A percentile compares a stretch with the other conserved stretches of the same genome.
phyloP scores from a whole-genome alignment of 306 rosid genomes.

The Hippophae gyantsensis region DNA sequence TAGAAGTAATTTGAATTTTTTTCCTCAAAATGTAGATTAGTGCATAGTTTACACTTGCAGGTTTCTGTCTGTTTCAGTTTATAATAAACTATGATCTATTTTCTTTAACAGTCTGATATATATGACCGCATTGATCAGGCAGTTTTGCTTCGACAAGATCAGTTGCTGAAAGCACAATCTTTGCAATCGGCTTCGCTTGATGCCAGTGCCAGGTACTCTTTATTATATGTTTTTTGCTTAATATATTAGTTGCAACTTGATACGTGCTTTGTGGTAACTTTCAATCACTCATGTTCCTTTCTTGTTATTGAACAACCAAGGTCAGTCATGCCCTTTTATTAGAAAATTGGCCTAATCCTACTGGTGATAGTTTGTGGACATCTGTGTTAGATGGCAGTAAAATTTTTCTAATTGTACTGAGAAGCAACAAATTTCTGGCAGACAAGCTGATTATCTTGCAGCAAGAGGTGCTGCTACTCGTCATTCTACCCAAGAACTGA shows the following conservation, averaged over 20 bases:
- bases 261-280: conserved; percentile 12
- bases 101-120: conserved; percentile 48
- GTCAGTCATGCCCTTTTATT: conserved; percentile 15
- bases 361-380: conserved; percentile 42
- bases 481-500: conserved; percentile 76
- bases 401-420: conserved; percentile 70
- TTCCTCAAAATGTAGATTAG: neutral
- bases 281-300: conserved; percentile 15
- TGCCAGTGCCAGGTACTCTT: conserved; percentile 73
- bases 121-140: conserved; percentile 88
- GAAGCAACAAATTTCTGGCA: conserved; percentile 94
- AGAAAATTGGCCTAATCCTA: conserved; percentile 18
- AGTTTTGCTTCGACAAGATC: conserved; percentile 83
- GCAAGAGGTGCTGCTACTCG: conserved; percentile 83
- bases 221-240: conserved; percentile 3
- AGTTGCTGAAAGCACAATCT: conserved; percentile 74
- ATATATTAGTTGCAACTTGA: conserved; percentile 14
- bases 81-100: conserved; percentile 8
- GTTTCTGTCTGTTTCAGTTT: neutral
- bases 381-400: conserved; percentile 42
- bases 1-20: neutral
- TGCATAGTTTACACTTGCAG: neutral
- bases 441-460: conserved; percentile 96
- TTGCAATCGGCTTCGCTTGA: conserved; percentile 78
- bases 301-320: conserved; percentile 17